Evolutionary conservation across 257 asterid genomes (phyloP).

Genomic region (Lycium barbarum): DNA sequence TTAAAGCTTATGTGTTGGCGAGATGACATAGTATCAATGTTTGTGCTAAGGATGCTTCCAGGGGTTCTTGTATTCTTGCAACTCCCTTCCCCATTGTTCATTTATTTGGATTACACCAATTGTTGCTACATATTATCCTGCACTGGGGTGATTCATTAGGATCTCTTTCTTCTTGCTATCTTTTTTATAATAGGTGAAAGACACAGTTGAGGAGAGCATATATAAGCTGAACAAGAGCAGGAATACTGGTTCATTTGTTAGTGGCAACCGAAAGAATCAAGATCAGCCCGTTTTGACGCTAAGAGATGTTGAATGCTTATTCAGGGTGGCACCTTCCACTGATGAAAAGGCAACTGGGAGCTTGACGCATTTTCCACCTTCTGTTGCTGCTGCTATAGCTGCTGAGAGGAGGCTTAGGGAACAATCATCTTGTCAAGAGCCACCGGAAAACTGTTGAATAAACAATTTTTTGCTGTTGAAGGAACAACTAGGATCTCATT

Average conservation of each 20-base stretch:
- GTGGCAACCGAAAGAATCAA: slow-evolving; percentile 89
- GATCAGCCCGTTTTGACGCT: slow-evolving; percentile 90
- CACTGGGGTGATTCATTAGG: background rate
- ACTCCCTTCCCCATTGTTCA: background rate
- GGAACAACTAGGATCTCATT: background rate
- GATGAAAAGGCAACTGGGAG: slow-evolving; percentile 47
- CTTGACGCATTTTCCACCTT: slow-evolving; percentile 80
- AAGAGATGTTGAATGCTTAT: slow-evolving; percentile 77
- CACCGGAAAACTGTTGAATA: background rate
- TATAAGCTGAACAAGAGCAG: slow-evolving; percentile 81
- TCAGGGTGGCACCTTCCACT: slow-evolving; percentile 66
- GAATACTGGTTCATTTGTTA: slow-evolving; percentile 66
- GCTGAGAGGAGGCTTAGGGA: slow-evolving; percentile 83
- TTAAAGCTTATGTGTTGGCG: background rate
- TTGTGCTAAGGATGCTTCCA: background rate
- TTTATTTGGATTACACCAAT: background rate
- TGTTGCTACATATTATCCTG: slow-evolving; percentile 2
- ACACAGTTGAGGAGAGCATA: slow-evolving; percentile 92
- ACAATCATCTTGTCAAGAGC: slow-evolving; percentile 33
- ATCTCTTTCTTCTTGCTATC: background rate
- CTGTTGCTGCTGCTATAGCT: slow-evolving; percentile 91
- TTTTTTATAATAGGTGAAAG: slow-evolving; percentile 67
- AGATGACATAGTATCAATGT: background rate
- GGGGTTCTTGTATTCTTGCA: background rate
- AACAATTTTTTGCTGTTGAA: background rate